Conservation (phyloP, 768 basidiomycete species). For the Mycena haematopus region DNA sequence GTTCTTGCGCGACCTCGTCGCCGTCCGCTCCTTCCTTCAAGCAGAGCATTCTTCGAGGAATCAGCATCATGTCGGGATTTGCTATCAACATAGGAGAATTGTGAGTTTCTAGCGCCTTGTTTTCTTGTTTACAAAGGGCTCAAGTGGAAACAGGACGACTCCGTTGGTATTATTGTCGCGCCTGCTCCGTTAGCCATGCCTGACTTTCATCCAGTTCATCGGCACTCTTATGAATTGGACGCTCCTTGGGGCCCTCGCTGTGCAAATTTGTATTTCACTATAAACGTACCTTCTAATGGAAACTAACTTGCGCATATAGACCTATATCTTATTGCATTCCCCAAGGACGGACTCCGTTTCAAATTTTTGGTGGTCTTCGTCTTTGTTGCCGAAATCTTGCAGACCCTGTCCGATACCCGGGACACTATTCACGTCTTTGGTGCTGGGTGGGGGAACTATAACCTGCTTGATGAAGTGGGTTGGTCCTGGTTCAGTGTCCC, state of each 20-base stretch:
- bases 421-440: conserved; percentile 31
- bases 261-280: conserved; percentile 14
- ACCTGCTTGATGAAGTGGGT: conserved; percentile 23
- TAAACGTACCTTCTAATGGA: neutral
- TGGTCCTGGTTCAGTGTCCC: conserved; percentile 31
- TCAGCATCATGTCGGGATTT: neutral
- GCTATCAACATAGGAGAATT: neutral
- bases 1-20: neutral
- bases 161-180: neutral
- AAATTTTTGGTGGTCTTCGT: conserved; percentile 30
- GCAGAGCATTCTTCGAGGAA: neutral
- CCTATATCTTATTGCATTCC: conserved; percentile 45
- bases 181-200: neutral
- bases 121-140: neutral
- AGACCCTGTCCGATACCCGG: conserved; percentile 27
- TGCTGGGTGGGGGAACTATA: conserved; percentile 24
- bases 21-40: conserved; percentile 4
- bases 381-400: conserved; percentile 28
- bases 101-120: neutral
- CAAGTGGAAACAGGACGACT: neutral
- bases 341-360: conserved; percentile 18
- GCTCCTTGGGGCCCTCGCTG: conserved; percentile 20
- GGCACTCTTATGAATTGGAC: conserved; percentile 24
- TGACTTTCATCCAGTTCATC: conserved; percentile 16
- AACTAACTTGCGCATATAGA: neutral